phyloP scores from a whole-genome alignment of 1,284 basidiomycete species.

The Puccinia sorghi region DNA sequence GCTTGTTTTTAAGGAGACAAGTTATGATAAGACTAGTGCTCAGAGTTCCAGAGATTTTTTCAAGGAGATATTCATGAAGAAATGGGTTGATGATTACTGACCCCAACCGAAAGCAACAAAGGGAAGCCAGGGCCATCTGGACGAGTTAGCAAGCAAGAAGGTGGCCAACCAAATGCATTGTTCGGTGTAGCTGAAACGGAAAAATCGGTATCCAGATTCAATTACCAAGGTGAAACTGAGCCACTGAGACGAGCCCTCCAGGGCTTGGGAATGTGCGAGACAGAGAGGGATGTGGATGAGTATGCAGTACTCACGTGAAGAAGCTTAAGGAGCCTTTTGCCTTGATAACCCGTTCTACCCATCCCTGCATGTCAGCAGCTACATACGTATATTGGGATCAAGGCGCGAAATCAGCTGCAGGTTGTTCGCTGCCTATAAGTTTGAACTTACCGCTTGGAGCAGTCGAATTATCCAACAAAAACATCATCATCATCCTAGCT shows the following conservation, averaged over 20 bases:
- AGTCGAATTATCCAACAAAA: slow-evolving; percentile 28
- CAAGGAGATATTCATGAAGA: no score
- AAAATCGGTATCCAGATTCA: neutral
- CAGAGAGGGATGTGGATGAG: neutral
- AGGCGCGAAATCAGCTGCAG: no score
- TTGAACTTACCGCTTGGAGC: slow-evolving; percentile 32
- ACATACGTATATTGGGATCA: no score
- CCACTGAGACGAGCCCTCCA: neutral
- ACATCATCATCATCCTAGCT: slow-evolving; percentile 44
- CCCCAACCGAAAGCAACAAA: slow-evolving; percentile 26
- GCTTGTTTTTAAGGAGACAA: no score
- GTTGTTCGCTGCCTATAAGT: no score
- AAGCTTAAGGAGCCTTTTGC: slow-evolving; percentile 24
- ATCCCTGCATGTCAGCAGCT: slow-evolving; percentile 40
- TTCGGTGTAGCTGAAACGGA: slow-evolving; percentile 20
- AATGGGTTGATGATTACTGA: neutral
- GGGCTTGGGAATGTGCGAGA: neutral
- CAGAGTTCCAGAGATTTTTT: no score
- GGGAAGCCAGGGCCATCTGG: slow-evolving; percentile 23
- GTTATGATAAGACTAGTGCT: no score
- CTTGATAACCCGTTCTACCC: slow-evolving; percentile 25
- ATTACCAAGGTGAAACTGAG: neutral
- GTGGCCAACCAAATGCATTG: slow-evolving; percentile 2
- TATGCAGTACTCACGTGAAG: slow-evolving; percentile 28
- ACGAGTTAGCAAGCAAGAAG: slow-evolving; percentile 17